Evolutionary conservation across 2,329 filamentous ascomycete species (phyloP), one percentile per base, ranked within the genome.

Genomic region (Akanthomyces uredinophilus): DNA sequence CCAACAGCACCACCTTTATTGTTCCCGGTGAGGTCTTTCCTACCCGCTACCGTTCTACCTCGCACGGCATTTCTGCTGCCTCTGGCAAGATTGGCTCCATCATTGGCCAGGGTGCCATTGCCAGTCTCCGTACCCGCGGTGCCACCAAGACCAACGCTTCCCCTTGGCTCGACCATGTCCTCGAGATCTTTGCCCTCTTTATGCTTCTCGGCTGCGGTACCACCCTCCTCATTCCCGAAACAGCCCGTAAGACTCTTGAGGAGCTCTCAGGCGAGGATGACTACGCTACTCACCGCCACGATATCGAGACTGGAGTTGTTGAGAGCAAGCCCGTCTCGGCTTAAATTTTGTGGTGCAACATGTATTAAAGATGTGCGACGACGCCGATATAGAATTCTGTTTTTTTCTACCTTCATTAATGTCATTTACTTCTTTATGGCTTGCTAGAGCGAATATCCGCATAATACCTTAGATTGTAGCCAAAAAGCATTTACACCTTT

Each of bases 81-180:
- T 74, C 77, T 0, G 81, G 81, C 66, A 84, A 84, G 75, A 76
- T 84, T 64, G 82, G 82, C 22, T 81, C 80, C 68, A 83, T 84
- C 70, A 82, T 83, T 64, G 81, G 81, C 58, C 81, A 83, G 75
- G 81, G 81, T 46, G 83, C 83, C 68, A 84, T 86, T 66, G 79
- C 82, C 2, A 81, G 79, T 14, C 78, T 86, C 18, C 77, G 81
- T 54, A 80, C 78, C 13, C 71, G 71, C 16, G 77, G 78, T n/a
- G 79, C 75, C 18, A 76, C 76, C 39, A 62, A 66, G 8, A 66
- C 59, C 2, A 76, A 77, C 65, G 66, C 69, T 0, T 69, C 72
- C 18, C 89, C 88, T 1, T 92, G 89, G 89, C 82, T 92, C 73
- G 81, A 91, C 76, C 89, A 92, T 73, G 88, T 92, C 46, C 84